These are phyloP conservation scores for Xylona heveae DNA, from an alignment of 495 filamentous ascomycete species.

Conservation along the genomic window DNA sequence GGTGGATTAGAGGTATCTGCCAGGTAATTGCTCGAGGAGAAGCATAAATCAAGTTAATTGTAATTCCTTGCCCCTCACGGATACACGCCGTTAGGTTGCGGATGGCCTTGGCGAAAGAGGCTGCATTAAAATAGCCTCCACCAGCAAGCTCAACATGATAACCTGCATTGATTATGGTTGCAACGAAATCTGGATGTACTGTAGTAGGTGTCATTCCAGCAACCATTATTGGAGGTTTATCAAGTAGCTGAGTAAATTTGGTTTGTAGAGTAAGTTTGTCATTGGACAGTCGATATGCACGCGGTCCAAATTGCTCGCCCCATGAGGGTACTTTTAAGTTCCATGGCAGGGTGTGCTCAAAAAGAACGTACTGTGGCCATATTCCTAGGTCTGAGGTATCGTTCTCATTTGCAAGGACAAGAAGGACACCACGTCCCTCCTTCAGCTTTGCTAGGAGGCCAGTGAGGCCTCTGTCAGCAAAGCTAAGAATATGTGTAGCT, in stretches of 20 bases:
- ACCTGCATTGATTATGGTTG: slow-evolving; percentile 18
- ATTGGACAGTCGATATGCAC: slow-evolving; percentile 3
- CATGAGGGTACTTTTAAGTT: slow-evolving; percentile 8
- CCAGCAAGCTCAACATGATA: slow-evolving; percentile 20
- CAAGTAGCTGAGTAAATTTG: slow-evolving; percentile 16
- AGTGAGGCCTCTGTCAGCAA: slow-evolving; percentile 10
- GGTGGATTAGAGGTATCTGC: slow-evolving; percentile 16
- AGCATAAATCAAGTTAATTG: slow-evolving; percentile 20
- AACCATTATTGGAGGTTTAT: slow-evolving; percentile 19
- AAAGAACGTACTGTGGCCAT: slow-evolving; percentile 9
- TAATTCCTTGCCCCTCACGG: slow-evolving; percentile 16
- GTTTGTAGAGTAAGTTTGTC: slow-evolving; percentile 12
- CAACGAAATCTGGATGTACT: slow-evolving; percentile 17
- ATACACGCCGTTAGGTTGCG: slow-evolving; percentile 11
- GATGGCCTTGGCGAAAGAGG: slow-evolving; percentile 14
- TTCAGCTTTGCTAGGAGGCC: slow-evolving; percentile 10
- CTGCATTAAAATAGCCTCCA: slow-evolving; percentile 15
- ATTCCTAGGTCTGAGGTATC: slow-evolving; percentile 7
- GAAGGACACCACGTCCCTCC: slow-evolving; percentile 11
- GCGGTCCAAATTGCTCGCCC: slow-evolving; percentile 11
- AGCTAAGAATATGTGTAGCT: slow-evolving; percentile 11
- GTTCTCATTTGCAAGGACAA: slow-evolving; percentile 8
- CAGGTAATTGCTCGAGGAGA: slow-evolving; percentile 16
- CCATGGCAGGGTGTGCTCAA: not conserved
- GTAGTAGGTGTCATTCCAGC: slow-evolving; percentile 26